Evolutionary conservation across 1,284 basidiomycete genomes (phyloP).

Genomic region (Puccinia hordei): DNA sequence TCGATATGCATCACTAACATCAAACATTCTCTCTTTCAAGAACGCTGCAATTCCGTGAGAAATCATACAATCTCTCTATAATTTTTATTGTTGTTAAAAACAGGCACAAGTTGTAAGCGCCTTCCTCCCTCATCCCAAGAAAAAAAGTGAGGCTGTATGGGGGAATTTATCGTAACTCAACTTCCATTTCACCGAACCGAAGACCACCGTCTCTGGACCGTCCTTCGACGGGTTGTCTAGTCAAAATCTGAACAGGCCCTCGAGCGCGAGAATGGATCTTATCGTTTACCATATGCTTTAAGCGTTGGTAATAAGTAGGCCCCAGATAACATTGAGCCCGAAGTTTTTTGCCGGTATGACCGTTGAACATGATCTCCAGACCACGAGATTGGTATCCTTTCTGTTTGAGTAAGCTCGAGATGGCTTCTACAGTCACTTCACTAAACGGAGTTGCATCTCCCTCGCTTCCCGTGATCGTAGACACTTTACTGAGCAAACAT

Average conservation of each 20-base stretch:
- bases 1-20: constrained; percentile 82
- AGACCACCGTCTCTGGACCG: constrained; percentile 96
- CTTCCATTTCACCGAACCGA: constrained; percentile 99
- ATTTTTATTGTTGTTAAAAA: too few species aligned
- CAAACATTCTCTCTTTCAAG: constrained; percentile 71
- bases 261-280: constrained; percentile 98
- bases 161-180: constrained; percentile 16
- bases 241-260: constrained; percentile 96
- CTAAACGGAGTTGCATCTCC: constrained; percentile 99
- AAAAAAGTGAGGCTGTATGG: neutral
- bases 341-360: constrained; percentile 93
- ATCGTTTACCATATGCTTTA: constrained; percentile 99
- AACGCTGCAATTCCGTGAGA: constrained; percentile 98
- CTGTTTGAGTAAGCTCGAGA: constrained; percentile 76
- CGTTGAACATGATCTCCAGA: constrained; percentile 97
- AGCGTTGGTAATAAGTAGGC: constrained; percentile 96
- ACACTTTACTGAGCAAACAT: constrained; percentile 93
- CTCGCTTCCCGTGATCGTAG: constrained; percentile 91
- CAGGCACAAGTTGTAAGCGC: too few species aligned
- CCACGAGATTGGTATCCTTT: constrained; percentile 92
- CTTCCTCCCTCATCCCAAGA: too few species aligned
- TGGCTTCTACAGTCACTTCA: constrained; percentile 93
- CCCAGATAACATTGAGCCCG: constrained; percentile 98
- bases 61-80: constrained; percentile 97
- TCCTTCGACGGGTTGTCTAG: constrained; percentile 98